A percentile compares a stretch with the other conserved stretches of the same genome.
Evolutionary conservation across 345 rosid genomes (phyloP).

Genomic region (Camelina neglecta): DNA sequence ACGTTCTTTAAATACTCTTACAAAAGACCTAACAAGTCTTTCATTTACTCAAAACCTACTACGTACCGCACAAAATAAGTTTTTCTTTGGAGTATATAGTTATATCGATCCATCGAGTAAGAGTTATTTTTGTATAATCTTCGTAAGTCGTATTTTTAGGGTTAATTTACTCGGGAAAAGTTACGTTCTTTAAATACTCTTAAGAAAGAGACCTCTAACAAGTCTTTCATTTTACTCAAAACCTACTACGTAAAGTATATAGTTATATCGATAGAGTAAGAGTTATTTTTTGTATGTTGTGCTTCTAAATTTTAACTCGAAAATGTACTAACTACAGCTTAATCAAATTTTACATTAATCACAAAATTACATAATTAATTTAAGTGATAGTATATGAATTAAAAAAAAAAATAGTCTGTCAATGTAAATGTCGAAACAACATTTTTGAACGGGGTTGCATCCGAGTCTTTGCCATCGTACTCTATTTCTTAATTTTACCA

Average conservation of each 20-base stretch:
- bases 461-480: constrained; percentile 15
- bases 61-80: neutral
- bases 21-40: neutral
- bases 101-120: neutral
- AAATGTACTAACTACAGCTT: neutral
- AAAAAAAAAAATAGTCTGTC: neutral
- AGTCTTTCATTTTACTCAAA: no score
- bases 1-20: neutral
- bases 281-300: neutral
- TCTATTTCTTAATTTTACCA: constrained; percentile 27
- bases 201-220: no score
- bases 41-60: constrained; percentile 20
- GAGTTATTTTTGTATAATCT: neutral
- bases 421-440: neutral
- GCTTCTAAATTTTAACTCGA: neutral
- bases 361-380: neutral
- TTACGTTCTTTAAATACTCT: no score
- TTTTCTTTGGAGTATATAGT: neutral
- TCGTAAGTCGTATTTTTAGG: no score
- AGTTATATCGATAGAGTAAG: no score
- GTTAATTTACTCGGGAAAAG: no score
- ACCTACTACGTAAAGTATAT: no score
- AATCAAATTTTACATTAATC: neutral
- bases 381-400: neutral
- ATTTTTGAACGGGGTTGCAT: neutral